These are phyloP conservation scores for Isatis tinctoria DNA, from an alignment of 345 rosid species.

Conservation along the genomic window DNA sequence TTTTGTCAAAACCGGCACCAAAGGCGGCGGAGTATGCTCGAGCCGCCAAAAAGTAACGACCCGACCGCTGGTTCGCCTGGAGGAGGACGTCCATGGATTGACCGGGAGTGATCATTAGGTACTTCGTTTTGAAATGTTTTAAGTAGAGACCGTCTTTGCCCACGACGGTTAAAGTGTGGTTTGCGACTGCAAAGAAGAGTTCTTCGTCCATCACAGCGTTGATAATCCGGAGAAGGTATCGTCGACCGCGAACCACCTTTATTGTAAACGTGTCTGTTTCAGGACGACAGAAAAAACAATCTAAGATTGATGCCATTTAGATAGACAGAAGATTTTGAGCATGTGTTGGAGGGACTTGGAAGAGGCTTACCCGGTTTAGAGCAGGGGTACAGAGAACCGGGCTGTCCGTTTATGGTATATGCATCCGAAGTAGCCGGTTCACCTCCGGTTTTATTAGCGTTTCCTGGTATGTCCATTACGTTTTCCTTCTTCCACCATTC, in stretches of 20 bases:
- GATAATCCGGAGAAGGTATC: slow-evolving; percentile 59
- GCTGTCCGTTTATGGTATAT: slow-evolving; percentile 84
- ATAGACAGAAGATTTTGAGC: not conserved
- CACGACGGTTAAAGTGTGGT: slow-evolving; percentile 58
- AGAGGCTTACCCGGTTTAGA: slow-evolving; percentile 35
- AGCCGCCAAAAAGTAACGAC: slow-evolving; percentile 61
- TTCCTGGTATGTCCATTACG: slow-evolving; percentile 51
- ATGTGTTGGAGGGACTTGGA: not conserved
- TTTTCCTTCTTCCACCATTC: slow-evolving; percentile 76
- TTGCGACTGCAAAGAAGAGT: slow-evolving; percentile 57
- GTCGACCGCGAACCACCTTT: slow-evolving; percentile 34
- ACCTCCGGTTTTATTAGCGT: slow-evolving; percentile 53
- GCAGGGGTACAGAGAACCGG: slow-evolving; percentile 75
- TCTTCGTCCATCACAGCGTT: slow-evolving; percentile 68
- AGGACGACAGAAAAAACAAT: not conserved
- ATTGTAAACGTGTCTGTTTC: slow-evolving; percentile 38
- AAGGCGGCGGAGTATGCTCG: slow-evolving; percentile 44
- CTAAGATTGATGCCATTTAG: not conserved
- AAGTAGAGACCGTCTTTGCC: slow-evolving; percentile 48
- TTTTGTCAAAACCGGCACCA: slow-evolving; percentile 64
- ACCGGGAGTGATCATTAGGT: slow-evolving; percentile 60
- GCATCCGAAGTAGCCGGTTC: slow-evolving; percentile 77
- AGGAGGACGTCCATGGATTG: slow-evolving; percentile 52
- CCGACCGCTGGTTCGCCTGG: slow-evolving; percentile 26
- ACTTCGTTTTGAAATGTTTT: slow-evolving; percentile 50